A percentile compares a stretch with the other conserved stretches of the same genome.
Evolutionary conservation across 2,329 filamentous ascomycete genomes (phyloP).

Genomic region (Colletotrichum sansevieriae): DNA sequence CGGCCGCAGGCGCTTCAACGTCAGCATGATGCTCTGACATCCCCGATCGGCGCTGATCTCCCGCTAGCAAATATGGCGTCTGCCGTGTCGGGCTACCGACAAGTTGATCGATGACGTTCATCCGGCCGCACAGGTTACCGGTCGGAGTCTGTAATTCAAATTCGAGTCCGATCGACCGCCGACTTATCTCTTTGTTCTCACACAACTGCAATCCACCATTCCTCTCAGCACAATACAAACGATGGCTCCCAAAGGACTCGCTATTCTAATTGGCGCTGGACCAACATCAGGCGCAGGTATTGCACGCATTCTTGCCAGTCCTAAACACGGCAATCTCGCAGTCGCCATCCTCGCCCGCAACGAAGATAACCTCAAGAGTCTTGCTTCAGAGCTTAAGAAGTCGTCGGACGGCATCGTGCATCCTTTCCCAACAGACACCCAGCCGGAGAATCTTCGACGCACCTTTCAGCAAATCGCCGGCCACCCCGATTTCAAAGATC

Average conservation of each 20-base stretch:
- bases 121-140: not conserved
- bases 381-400: constrained; percentile 56
- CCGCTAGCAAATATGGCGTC: constrained; percentile 10
- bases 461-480: constrained; percentile 63
- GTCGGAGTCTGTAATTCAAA: not conserved
- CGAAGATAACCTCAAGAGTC: constrained; percentile 57
- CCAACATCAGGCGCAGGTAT: constrained; percentile 67
- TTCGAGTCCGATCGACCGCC: too few relatives aligned
- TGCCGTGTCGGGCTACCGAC: not conserved
- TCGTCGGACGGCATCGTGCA: constrained; percentile 61
- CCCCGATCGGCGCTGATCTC: constrained; percentile 7
- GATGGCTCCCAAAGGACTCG: constrained; percentile 63
- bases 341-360: constrained; percentile 66
- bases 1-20: constrained; percentile 12
- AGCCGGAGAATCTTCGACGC: constrained; percentile 58
- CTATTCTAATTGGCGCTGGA: constrained; percentile 65
- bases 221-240: not conserved
- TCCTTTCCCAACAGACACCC: constrained; percentile 65
- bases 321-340: constrained; percentile 65
- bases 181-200: not conserved
- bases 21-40: constrained; percentile 11
- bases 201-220: not conserved
- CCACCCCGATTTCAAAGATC: constrained; percentile 59
- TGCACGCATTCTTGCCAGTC: constrained; percentile 64
- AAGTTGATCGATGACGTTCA: constrained; percentile 35